Evolutionary conservation across 257 asterid genomes (phyloP).

Genomic region (Sherardia arvensis): DNA sequence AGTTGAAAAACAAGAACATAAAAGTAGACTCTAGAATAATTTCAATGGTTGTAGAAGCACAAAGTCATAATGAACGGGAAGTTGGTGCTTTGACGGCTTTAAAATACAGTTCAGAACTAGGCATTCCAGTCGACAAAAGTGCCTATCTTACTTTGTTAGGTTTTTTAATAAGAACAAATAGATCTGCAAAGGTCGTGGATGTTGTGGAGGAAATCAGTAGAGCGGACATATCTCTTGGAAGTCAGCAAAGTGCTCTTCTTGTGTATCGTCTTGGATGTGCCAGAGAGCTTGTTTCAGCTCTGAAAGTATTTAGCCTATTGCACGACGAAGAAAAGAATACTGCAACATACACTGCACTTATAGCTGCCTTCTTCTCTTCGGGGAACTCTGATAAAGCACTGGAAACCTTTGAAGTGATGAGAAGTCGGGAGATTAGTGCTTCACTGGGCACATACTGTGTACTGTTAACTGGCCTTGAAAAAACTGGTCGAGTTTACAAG

Average conservation of each 20-base stretch:
- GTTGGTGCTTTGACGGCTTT: slow-evolving; percentile 56
- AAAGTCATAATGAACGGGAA: slow-evolving; percentile 29
- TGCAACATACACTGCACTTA: slow-evolving; percentile 67
- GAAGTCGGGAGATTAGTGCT: slow-evolving; percentile 31
- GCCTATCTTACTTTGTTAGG: slow-evolving; percentile 63
- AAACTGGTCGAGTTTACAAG: slow-evolving; percentile 32
- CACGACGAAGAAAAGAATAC: slow-evolving; percentile 51
- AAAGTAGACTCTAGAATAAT: slow-evolving; percentile 32
- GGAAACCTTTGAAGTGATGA: slow-evolving; percentile 51
- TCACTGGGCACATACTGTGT: slow-evolving; percentile 56
- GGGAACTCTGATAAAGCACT: slow-evolving; percentile 48
- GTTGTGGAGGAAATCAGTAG: slow-evolving; percentile 46
- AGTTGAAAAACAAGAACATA: slow-evolving; percentile 31
- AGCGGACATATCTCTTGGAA: slow-evolving; percentile 56
- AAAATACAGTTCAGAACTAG: slow-evolving; percentile 38
- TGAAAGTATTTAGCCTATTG: slow-evolving; percentile 45
- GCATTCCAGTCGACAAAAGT: slow-evolving; percentile 37
- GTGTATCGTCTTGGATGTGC: slow-evolving; percentile 62
- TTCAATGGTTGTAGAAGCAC: slow-evolving; percentile 50
- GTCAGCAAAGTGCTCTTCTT: slow-evolving; percentile 50
- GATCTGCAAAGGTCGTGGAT: slow-evolving; percentile 40
- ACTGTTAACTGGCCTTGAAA: slow-evolving; percentile 57
- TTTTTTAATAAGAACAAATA: slow-evolving; percentile 44
- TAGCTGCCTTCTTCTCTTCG: slow-evolving; percentile 48
- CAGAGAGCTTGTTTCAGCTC: slow-evolving; percentile 40